Conservation (phyloP, 2,329 filamentous ascomycete genomes). For the Sclerotinia nivalis region DNA sequence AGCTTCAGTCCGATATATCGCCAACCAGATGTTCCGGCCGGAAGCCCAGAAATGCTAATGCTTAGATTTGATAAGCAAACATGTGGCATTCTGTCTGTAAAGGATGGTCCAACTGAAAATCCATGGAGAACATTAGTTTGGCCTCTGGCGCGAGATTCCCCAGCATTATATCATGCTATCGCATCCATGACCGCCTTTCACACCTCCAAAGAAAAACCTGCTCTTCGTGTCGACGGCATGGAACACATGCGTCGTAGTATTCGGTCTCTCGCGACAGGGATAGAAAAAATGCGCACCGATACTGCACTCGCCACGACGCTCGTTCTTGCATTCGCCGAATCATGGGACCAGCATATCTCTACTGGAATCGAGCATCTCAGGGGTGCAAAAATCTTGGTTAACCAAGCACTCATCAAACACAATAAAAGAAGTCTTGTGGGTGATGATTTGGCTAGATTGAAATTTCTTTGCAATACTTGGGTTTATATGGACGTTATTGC, state of each 20-base stretch:
- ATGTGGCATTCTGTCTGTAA: slow-evolving; percentile 69
- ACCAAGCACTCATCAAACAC: slow-evolving; percentile 54
- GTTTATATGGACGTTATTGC: slow-evolving; percentile 74
- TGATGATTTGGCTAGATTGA: slow-evolving; percentile 55
- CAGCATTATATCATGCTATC: slow-evolving; percentile 67
- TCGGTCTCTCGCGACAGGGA: slow-evolving; percentile 56
- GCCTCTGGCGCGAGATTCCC: slow-evolving; percentile 64
- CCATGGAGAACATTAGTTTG: slow-evolving; percentile 72
- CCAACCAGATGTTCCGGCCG: slow-evolving; percentile 51
- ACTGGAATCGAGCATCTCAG: slow-evolving; percentile 70
- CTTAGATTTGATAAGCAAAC: slow-evolving; percentile 65
- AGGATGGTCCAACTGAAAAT: slow-evolving; percentile 68
- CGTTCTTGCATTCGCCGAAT: slow-evolving; percentile 67
- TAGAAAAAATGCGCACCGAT: slow-evolving; percentile 64
- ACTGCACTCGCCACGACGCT: slow-evolving; percentile 70
- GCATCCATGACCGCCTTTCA: slow-evolving; percentile 71
- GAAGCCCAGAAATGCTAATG: slow-evolving; percentile 61
- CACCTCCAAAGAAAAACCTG: slow-evolving; percentile 57
- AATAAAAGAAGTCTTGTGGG: slow-evolving; percentile 47
- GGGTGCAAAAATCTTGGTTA: slow-evolving; percentile 64
- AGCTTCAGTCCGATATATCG: slow-evolving; percentile 43
- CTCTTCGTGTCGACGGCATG: slow-evolving; percentile 62
- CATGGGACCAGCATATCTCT: slow-evolving; percentile 68
- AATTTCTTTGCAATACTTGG: slow-evolving; percentile 72
- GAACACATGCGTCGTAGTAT: slow-evolving; percentile 69